These are phyloP conservation scores for Pseudogymnoascus sp. DNA, from an alignment of 2,329 filamentous ascomycete species.

Conservation along the genomic window DNA sequence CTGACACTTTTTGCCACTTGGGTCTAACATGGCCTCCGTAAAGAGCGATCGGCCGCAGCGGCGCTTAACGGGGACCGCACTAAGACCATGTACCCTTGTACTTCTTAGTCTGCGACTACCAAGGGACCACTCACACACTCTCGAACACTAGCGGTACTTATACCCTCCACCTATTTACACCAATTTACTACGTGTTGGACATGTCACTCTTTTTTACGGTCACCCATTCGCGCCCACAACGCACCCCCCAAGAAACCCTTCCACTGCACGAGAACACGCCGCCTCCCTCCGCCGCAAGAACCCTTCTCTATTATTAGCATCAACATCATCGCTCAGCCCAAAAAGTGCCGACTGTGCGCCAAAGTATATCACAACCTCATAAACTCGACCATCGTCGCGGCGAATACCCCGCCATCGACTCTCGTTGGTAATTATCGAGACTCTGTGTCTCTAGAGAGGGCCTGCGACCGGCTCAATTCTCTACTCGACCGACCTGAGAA, in stretches of 20 bases:
- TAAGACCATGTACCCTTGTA: conserved; percentile 5
- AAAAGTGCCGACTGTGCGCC: conserved; percentile 2
- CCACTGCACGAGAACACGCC: conserved; percentile 6
- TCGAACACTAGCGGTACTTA: background rate
- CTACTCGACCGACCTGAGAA: conserved; percentile 4
- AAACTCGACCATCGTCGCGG: conserved; percentile 1
- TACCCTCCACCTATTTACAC: background rate
- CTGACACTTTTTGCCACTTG: background rate
- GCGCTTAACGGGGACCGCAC: conserved; percentile 5
- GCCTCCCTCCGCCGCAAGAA: conserved; percentile 6
- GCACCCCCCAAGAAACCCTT: background rate
- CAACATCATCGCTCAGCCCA: conserved; percentile 8
- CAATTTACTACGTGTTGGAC: background rate
- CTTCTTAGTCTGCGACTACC: background rate
- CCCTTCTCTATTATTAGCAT: conserved; percentile 11
- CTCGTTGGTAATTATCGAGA: conserved; percentile 5
- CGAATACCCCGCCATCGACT: conserved; percentile 6
- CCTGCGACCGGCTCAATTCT: conserved; percentile 4
- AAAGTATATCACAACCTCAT: conserved; percentile 6
- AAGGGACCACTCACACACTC: conserved; percentile 3
- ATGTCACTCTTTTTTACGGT: background rate
- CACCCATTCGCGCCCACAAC: background rate
- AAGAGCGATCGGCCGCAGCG: background rate
- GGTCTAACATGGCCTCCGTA: background rate
- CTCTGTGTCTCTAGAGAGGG: background rate